phyloP scores from a whole-genome alignment of 2,329 filamentous ascomycete genomes.

The Ceratocystis harringtonii region DNA sequence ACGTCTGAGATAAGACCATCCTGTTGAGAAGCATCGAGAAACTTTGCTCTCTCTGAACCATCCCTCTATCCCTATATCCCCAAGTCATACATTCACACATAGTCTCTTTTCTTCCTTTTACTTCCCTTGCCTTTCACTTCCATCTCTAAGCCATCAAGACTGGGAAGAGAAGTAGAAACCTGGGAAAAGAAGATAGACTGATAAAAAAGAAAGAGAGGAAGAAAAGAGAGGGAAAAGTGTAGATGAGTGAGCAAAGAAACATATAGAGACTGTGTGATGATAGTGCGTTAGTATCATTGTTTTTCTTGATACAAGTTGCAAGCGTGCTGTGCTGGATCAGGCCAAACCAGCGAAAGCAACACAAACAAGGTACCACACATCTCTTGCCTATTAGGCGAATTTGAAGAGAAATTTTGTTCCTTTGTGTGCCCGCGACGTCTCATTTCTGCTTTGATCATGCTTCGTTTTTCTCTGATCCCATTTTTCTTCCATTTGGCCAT shows the following conservation, averaged over 20 bases:
- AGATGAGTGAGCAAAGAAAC: slow-evolving; percentile 4
- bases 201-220: slow-evolving; percentile 2
- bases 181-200: not conserved
- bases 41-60: not conserved
- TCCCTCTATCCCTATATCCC: not conserved
- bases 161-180: not conserved
- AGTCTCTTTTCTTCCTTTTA: not conserved
- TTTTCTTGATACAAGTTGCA: not conserved
- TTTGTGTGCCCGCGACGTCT: slow-evolving; percentile 3
- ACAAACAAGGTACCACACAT: not conserved
- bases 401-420: slow-evolving; percentile 4
- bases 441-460: slow-evolving; percentile 19
- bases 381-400: not conserved
- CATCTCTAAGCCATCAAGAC: not conserved
- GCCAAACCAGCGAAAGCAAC: not conserved
- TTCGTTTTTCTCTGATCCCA: slow-evolving; percentile 17
- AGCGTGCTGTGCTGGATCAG: not conserved
- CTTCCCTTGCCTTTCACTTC: not conserved
- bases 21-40: not conserved
- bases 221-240: not conserved
- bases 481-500: slow-evolving; percentile 16
- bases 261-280: not conserved
- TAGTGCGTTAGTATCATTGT: not conserved
- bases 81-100: not conserved
- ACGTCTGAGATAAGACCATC: not conserved